Evolutionary conservation across 768 basidiomycete genomes (phyloP), one percentile per base, ranked within the genome.

Genomic region (Boletus barrowsii): DNA sequence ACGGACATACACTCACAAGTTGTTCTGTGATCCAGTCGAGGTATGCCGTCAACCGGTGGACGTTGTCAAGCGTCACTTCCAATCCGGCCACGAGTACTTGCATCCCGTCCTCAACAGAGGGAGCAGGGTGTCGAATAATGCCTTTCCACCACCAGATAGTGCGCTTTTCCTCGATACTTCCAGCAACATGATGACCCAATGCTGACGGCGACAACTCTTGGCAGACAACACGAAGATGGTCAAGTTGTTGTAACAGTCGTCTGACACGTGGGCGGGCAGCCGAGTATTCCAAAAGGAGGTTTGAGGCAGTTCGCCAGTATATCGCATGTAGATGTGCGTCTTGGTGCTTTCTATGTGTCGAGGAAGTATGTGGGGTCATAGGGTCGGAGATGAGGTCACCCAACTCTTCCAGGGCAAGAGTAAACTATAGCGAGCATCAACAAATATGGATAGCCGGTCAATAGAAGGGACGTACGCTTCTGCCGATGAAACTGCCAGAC

Each of bases 251-350:
- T 13, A 61, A 46, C 4, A 68, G 13, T 32, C 35, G 54, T 49
- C 49, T 56, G 15, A 51, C 56, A 14, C 60, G 71, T 8, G 53
- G 59, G 33, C 65, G 63, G 15, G 63, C 60, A 26, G 67, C 68
- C 5, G 69, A 67, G 51, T 70, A 72, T 51, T 70, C 70, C 24
- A 70, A 51, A 18, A 72, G 62, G 15, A 70, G 65, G 40, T 67
- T 70, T 5, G 70, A 70, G 1, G 68, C 42, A 5, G 67, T 65
- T 26, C 65, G 70, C 59, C 58, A 65, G 46, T 60, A 69, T 45
- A 72, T 61, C 4, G 62, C 68, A 35, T 62, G 52, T 14, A 67
- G 51, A 20, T 50, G 66, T 26, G 45, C 46, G 11, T 64, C 59
- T 13, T 51, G 58, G 18, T 42, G 17, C 2, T 49, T 33, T 39